Conservation (phyloP, 2,329 filamentous ascomycete genomes). For the Talaromyces marneffei region DNA sequence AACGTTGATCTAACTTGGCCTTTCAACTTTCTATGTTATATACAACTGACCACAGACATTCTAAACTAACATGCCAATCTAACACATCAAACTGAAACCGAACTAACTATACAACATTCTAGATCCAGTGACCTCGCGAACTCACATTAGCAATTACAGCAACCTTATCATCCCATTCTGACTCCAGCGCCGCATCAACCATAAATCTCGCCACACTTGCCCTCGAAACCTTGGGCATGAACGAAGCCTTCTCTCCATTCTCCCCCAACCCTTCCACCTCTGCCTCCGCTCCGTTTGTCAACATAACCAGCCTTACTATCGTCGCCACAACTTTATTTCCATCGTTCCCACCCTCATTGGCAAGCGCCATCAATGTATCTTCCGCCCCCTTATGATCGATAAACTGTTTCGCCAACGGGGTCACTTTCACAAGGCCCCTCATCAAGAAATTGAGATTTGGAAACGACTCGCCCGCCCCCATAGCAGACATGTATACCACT, state of each 20-base stretch:
- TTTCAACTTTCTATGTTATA: not conserved
- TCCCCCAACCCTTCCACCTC: slow-evolving; percentile 1
- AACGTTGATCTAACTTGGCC: not conserved
- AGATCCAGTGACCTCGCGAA: not conserved
- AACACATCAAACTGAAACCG: not conserved
- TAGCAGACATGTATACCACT: slow-evolving; percentile 11
- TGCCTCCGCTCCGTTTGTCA: not conserved
- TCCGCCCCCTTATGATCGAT: slow-evolving; percentile 8
- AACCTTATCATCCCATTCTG: slow-evolving; percentile 7
- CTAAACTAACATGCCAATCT: not conserved
- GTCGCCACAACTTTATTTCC: not conserved
- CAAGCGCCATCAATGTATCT: not conserved
- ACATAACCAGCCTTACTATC: slow-evolving; percentile 10
- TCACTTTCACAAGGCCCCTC: not conserved
- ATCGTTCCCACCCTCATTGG: not conserved
- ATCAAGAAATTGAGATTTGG: slow-evolving; percentile 11
- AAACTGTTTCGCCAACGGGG: slow-evolving; percentile 5
- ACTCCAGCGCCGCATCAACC: not conserved
- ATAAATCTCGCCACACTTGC: slow-evolving; percentile 12
- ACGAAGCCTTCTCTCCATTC: slow-evolving; percentile 2
- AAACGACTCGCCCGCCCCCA: slow-evolving; percentile 4
- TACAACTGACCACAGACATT: not conserved
- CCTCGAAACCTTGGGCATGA: slow-evolving; percentile 13
- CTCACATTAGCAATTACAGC: slow-evolving; percentile 6
- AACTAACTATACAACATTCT: not conserved